Evolutionary conservation across 164 flowering plant species (phyloP).

Genomic region (Vitis cinerea): DNA sequence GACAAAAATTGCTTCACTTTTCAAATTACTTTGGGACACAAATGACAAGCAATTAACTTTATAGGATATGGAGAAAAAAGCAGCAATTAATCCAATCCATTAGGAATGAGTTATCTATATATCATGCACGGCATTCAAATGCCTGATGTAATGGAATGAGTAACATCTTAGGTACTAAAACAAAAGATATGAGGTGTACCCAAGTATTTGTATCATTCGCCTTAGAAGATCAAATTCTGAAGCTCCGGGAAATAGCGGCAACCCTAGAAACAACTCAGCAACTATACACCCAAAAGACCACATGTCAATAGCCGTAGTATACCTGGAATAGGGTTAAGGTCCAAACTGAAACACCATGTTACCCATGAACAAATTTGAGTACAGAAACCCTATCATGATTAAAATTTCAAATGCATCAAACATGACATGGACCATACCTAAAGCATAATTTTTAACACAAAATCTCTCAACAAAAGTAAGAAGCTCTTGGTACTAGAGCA

Average conservation of each 20-base stretch:
- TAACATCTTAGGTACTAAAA: too few species aligned
- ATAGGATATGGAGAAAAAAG: background rate
- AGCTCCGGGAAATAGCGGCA: slow-evolving; percentile 97
- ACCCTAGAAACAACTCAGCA: slow-evolving; percentile 90
- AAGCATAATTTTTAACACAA: background rate
- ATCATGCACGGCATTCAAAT: background rate
- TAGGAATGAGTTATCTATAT: background rate
- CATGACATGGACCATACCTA: background rate
- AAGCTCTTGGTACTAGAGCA: background rate
- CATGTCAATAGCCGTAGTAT: slow-evolving; percentile 97
- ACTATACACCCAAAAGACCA: slow-evolving; percentile 99
- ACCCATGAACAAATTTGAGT: background rate
- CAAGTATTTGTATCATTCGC: slow-evolving; percentile 83
- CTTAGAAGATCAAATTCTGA: slow-evolving; percentile 94
- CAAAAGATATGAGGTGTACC: slow-evolving; percentile 43
- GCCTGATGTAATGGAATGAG: background rate
- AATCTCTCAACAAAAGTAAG: background rate
- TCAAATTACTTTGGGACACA: background rate
- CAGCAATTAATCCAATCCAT: background rate
- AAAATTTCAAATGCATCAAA: background rate
- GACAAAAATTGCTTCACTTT: background rate
- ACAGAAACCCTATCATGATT: background rate
- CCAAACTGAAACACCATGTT: slow-evolving; percentile 1
- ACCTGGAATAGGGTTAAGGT: slow-evolving; percentile 58
- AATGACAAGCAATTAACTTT: background rate